Base-by-base conservation (phyloP, 2,329 filamentous ascomycete genomes). In the Penicillium sp. region DNA sequence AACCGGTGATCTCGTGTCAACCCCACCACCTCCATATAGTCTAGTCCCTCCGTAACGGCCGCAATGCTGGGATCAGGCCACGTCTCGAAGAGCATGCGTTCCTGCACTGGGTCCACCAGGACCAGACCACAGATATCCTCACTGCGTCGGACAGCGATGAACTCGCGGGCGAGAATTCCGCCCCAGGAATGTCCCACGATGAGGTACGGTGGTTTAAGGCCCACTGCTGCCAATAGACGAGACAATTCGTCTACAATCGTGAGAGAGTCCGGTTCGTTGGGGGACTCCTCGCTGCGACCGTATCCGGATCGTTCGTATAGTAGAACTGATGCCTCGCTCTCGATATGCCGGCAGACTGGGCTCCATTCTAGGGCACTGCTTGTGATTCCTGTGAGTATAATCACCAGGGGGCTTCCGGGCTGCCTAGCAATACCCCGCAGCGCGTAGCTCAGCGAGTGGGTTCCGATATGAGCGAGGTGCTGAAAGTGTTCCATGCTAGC, bases 331-430 rank as follows among this genome's bases (percentile, higher is more conserved):
- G 35, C 26, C 26, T 53, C 44, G n/a, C 7, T 12, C 35, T 53
- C 51, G 20, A 53, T 44, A 35, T 48, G n/a, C 12, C 51, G 51
- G 18, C 51, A 53, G 9, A 53, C 43, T 9, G 51, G 33, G 33
- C 51, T 49, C 44, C 51, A 53, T 48, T 53, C 51, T 26, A 53
- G 26, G 4, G 51, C 51, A 11, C 51, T 53, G 44, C 51, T 48
- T 2, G 43, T 53, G n/a, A 53, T 47, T 2, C 51, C 51, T 8
- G 51, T 48, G 9, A 48, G 8, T 12, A 48, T n/a, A 2, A 53
- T 29, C 11, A 53, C 44, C 3, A 53, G 44, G 11, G 51, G 51
- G 40, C 33, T 33, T 4, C 44, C 44, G 14, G 43, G 44, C 20
- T 41, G 25, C 35, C 51, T 26, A 2, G 43, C 5, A 15, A 35